Evolutionary conservation across 345 rosid species (phyloP).

Genomic region (Adansonia digitata): DNA sequence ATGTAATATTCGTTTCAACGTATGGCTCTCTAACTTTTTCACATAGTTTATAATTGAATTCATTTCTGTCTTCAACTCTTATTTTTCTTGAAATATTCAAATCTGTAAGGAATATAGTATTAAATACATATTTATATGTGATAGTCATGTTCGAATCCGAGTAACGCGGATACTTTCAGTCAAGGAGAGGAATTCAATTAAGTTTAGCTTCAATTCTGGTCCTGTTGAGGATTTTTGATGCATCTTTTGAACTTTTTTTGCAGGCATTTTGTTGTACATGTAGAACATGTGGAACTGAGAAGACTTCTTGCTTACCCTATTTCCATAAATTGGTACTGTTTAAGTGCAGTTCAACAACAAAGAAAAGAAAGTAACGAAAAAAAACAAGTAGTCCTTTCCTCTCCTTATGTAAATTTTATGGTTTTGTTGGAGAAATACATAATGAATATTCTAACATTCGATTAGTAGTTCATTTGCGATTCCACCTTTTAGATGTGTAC

Average conservation of each 20-base stretch:
- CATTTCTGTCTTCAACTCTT: no score
- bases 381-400: no score
- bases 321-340: no score
- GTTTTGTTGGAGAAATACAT: background rate
- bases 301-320: no score
- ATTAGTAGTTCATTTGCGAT: background rate
- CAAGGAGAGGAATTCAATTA: background rate
- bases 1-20: slow-evolving; percentile 18
- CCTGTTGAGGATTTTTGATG: background rate
- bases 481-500: no score
- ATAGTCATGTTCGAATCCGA: no score
- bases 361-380: background rate
- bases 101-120: no score
- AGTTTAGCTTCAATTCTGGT: background rate
- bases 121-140: no score
- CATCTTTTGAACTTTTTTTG: background rate
- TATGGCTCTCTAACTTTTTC: no score
- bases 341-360: background rate
- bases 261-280: slow-evolving; percentile 16
- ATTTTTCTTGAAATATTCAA: no score
- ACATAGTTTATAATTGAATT: no score
- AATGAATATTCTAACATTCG: background rate
- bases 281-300: background rate
- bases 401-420: background rate
- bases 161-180: background rate